A percentile compares a stretch with the other conserved stretches of the same genome.
Conservation (phyloP, 345 rosid genomes). For the Aquilaria yunnanensis region DNA sequence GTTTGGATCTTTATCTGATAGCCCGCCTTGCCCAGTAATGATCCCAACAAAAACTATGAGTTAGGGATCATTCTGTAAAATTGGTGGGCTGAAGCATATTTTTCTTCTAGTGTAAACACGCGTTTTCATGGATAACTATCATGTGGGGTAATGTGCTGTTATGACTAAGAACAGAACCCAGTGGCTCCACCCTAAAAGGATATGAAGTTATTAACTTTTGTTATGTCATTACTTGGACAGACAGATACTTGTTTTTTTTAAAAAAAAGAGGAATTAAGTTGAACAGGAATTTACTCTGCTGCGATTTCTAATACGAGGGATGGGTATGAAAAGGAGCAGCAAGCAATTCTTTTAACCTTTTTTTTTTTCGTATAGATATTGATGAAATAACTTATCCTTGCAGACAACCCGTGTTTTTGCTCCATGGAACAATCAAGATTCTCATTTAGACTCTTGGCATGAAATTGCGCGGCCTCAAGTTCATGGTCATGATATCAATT, state of each 20-base stretch:
- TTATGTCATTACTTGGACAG: too few species aligned
- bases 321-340: not conserved
- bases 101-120: too few species aligned
- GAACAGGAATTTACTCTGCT: not conserved
- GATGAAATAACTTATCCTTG: slow-evolving; percentile 11
- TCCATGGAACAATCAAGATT: slow-evolving; percentile 53
- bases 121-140: too few species aligned
- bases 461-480: slow-evolving; percentile 95
- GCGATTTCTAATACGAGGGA: not conserved
- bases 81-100: too few species aligned
- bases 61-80: too few species aligned
- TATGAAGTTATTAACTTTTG: too few species aligned
- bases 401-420: slow-evolving; percentile 84
- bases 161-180: too few species aligned
- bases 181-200: not conserved
- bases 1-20: too few species aligned
- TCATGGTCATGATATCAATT: slow-evolving; percentile 95
- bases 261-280: not conserved
- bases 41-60: too few species aligned
- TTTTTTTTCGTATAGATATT: not conserved
- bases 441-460: slow-evolving; percentile 55
- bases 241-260: not conserved
- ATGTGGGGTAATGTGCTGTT: not conserved
- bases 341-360: not conserved
- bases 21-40: too few species aligned